Evolutionary conservation across 2,329 filamentous ascomycete genomes (phyloP).

Genomic region (Talaromyces sp.): DNA sequence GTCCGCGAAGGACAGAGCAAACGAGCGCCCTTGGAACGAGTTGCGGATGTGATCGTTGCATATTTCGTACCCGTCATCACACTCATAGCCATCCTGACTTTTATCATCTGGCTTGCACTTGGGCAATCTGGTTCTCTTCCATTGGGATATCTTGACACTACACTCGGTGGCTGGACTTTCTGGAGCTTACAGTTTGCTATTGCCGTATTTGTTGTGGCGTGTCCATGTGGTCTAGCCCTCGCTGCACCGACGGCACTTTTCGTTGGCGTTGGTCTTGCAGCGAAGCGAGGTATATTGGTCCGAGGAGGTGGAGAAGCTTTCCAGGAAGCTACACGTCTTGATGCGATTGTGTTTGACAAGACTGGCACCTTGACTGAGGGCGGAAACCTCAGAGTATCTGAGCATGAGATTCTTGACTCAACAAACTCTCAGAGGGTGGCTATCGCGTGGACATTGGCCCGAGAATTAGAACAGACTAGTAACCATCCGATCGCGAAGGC

Average conservation of each 20-base stretch:
- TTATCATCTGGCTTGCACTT: slow-evolving; percentile 46
- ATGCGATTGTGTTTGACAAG: slow-evolving; percentile 84
- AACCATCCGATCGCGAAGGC: slow-evolving; percentile 59
- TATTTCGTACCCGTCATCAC: slow-evolving; percentile 51
- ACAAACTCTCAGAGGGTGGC: slow-evolving; percentile 32
- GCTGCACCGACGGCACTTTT: slow-evolving; percentile 87
- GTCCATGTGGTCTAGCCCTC: slow-evolving; percentile 77
- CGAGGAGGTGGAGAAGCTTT: slow-evolving; percentile 84
- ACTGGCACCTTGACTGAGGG: slow-evolving; percentile 76
- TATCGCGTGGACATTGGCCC: slow-evolving; percentile 47
- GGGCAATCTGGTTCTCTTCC: slow-evolving; percentile 44
- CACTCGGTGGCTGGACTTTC: slow-evolving; percentile 50
- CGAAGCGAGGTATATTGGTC: slow-evolving; percentile 74
- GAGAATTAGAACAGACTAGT: slow-evolving; percentile 56
- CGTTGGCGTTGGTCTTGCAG: slow-evolving; percentile 75
- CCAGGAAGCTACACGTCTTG: slow-evolving; percentile 73
- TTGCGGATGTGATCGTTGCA: slow-evolving; percentile 47
- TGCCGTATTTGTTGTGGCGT: slow-evolving; percentile 81
- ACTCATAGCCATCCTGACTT: slow-evolving; percentile 46
- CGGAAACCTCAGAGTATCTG: slow-evolving; percentile 55
- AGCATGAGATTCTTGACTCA: slow-evolving; percentile 43
- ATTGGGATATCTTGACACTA: slow-evolving; percentile 50
- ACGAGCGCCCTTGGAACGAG: slow-evolving; percentile 47
- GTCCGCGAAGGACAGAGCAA: slow-evolving; percentile 50
- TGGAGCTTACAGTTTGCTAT: slow-evolving; percentile 66